phyloP scores from a whole-genome alignment of 75 land plant genomes.

The Larix kaempferi region DNA sequence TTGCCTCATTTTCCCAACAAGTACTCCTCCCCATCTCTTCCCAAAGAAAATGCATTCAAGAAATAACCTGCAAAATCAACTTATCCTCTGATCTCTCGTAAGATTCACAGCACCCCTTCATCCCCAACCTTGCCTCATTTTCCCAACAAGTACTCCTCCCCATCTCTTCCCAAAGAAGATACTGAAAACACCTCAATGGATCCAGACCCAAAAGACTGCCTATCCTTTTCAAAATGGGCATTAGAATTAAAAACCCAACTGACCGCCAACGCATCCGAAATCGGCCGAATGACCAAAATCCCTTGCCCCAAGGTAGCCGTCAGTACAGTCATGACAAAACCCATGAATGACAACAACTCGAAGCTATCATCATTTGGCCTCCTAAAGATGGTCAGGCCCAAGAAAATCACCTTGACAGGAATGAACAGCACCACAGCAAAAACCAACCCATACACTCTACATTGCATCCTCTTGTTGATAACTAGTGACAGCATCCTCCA shows the following conservation, averaged over 20 bases:
- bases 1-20: too few relatives aligned
- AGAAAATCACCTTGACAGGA: constrained; percentile 24
- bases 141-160: not conserved
- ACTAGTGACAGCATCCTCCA: constrained; percentile 53
- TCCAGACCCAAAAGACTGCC: not conserved
- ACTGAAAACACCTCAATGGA: constrained; percentile 4
- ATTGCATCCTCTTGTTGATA: constrained; percentile 62
- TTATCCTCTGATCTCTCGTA: too few relatives aligned
- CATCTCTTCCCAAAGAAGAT: not conserved
- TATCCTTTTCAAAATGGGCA: not conserved
- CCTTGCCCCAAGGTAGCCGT: constrained; percentile 56
- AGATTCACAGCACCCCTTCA: too few relatives aligned
- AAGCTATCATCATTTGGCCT: constrained; percentile 20
- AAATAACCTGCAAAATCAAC: too few relatives aligned
- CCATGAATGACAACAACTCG: constrained; percentile 25
- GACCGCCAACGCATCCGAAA: constrained; percentile 66
- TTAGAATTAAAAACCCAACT: constrained; percentile 23
- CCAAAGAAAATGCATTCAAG: too few relatives aligned
- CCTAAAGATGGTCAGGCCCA: constrained; percentile 48
- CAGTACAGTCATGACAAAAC: constrained; percentile 28
- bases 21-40: too few relatives aligned
- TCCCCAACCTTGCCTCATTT: too few relatives aligned
- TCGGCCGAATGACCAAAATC: constrained; percentile 58
- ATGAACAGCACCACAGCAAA: constrained; percentile 20
- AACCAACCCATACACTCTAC: constrained; percentile 47